Evolutionary conservation across 176 grass and related monocot species (phyloP).

Genomic region (Cenchrus americanus): DNA sequence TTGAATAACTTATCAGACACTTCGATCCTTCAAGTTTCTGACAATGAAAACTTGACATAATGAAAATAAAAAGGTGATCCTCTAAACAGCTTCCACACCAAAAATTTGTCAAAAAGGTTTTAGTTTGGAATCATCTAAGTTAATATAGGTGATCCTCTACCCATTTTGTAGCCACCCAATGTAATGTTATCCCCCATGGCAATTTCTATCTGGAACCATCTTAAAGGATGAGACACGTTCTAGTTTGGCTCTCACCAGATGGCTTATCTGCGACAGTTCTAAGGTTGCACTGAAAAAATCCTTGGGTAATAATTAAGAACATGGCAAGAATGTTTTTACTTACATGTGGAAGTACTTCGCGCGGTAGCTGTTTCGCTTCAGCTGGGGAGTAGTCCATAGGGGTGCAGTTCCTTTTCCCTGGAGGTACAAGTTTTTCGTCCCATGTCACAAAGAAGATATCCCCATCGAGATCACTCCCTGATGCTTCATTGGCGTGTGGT

Average conservation of each 20-base stretch:
- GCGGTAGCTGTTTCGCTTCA: slow-evolving; percentile 31
- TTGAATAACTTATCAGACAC: no score
- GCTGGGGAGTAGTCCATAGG: slow-evolving; percentile 77
- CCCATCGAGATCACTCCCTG: slow-evolving; percentile 90
- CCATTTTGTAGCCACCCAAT: no score
- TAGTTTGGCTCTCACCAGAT: neutral
- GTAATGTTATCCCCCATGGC: neutral
- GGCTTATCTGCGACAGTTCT: neutral
- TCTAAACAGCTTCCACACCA: no score
- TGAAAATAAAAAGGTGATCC: no score
- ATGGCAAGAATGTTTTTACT: slow-evolving; percentile 22
- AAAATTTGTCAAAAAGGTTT: no score
- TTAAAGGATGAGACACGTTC: neutral
- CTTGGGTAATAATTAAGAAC: neutral
- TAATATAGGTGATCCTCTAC: no score
- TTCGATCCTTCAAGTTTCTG: no score
- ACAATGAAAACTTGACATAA: no score
- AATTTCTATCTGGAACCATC: neutral
- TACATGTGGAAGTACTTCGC: slow-evolving; percentile 47
- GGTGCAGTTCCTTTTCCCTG: slow-evolving; percentile 59
- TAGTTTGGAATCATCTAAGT: no score
- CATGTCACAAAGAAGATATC: slow-evolving; percentile 91
- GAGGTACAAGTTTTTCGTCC: slow-evolving; percentile 88
- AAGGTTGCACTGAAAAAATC: neutral
- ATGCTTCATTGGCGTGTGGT: slow-evolving; percentile 87